Evolutionary conservation across 495 filamentous ascomycete species (phyloP), one percentile per base, ranked within the genome.

Genomic region (Penicillium waksmanii): DNA sequence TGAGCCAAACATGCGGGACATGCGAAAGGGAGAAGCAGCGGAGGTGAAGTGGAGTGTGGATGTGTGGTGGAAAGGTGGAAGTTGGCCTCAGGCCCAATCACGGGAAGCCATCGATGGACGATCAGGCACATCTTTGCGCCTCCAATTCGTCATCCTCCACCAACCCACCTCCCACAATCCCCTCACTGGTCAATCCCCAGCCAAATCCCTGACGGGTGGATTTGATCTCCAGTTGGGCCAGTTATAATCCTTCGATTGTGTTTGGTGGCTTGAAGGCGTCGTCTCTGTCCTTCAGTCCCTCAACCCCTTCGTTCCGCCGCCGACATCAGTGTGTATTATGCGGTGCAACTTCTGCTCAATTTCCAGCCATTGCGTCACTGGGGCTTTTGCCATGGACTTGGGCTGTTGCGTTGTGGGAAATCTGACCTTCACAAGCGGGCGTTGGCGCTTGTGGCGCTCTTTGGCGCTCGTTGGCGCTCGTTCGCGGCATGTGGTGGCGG

Each of bases 301-400:
- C 27, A 31, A 8, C 27, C 8, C 27, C 27, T 31, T 31, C 27
- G 5, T 31, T 31, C 27, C 27, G 36, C 36, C 36, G 10, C 12
- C 15, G 36, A n/a, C 12, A 38, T 38, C 36, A 38, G 36, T 38
- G 9, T 12, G 36, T 44, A 44, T 44, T 17, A 19, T 44, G 15
- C 17, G 36, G 12, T 13, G 15, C 15, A 40, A 13, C 5, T 40
- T 40, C 10, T n/a, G 15, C 36, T 13, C 36, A 40, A 5, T 12
- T 15, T 43, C 27, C 52, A 61, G 58, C 53, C 53, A 61, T 46
- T 17, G 35, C 58, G 53, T 61, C 58, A 61, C 38, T 35, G 47
- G 33, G 47, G 40, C 52, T 47, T 23, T 48, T 19, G 7, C 17
- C 15, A 17, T 44, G 4, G 6, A 17, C 11, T 44, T n/a, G 42